phyloP scores from a whole-genome alignment of 2,329 filamentous ascomycete species.

The Penicillium brevicompactum region DNA sequence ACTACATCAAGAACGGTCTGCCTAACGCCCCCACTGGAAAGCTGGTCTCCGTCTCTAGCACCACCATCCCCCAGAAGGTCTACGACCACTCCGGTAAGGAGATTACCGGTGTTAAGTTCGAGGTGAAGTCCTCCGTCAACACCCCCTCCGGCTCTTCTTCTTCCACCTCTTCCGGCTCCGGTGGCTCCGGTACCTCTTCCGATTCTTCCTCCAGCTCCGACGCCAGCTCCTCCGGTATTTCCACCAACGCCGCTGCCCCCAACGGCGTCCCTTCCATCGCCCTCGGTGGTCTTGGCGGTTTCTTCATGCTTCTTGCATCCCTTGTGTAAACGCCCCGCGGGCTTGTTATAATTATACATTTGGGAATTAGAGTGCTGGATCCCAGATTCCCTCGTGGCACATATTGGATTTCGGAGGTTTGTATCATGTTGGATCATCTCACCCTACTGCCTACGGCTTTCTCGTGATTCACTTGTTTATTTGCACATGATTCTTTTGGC shows the following conservation, averaged over 20 bases:
- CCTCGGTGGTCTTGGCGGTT: constrained; percentile 28
- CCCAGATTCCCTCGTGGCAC: not conserved
- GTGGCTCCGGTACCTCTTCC: constrained; percentile 11
- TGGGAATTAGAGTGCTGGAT: not conserved
- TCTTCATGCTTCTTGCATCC: constrained; percentile 30
- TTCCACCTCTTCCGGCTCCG: constrained; percentile 9
- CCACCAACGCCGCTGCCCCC: constrained; percentile 22
- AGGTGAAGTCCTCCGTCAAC: constrained; percentile 56
- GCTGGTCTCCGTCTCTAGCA: constrained; percentile 62
- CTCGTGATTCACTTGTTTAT: constrained; percentile 9
- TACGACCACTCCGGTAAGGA: constrained; percentile 57
- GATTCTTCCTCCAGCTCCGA: constrained; percentile 6
- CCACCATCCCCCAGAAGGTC: constrained; percentile 60
- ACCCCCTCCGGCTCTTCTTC: constrained; percentile 40
- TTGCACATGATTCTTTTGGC: constrained; percentile 10
- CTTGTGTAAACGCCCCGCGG: constrained; percentile 26
- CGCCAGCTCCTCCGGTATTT: constrained; percentile 1
- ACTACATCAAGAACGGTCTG: constrained; percentile 77
- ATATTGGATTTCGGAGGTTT: not conserved
- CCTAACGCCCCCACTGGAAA: constrained; percentile 64
- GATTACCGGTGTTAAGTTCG: constrained; percentile 66
- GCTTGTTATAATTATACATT: not conserved
- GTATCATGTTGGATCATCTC: not conserved
- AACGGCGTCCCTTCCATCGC: constrained; percentile 25
- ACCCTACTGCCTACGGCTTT: not conserved